Evolutionary conservation across 495 filamentous ascomycete genomes (phyloP).

Genomic region (Penicillium paradoxum): DNA sequence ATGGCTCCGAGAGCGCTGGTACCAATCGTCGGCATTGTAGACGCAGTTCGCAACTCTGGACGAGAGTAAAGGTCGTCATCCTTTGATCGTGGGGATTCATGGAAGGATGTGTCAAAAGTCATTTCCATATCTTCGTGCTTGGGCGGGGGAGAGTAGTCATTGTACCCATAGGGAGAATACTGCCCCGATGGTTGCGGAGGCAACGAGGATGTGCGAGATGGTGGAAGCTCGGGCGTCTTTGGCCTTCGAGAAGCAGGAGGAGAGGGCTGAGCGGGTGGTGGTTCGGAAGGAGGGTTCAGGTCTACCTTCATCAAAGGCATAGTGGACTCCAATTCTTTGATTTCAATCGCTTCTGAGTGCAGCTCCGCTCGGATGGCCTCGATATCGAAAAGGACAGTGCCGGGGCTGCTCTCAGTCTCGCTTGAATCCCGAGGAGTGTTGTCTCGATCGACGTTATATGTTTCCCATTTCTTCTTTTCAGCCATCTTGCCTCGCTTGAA

Average conservation of each 20-base stretch:
- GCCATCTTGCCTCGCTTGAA: slow-evolving; percentile 71
- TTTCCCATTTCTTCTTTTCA: slow-evolving; percentile 91
- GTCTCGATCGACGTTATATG: slow-evolving; percentile 62
- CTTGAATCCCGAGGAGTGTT: slow-evolving; percentile 20
- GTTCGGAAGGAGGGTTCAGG: slow-evolving; percentile 32
- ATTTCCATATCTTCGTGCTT: slow-evolving; percentile 56
- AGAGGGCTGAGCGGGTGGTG: slow-evolving; percentile 19
- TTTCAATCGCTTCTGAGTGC: slow-evolving; percentile 67
- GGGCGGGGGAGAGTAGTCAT: slow-evolving; percentile 21
- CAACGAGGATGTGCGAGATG: slow-evolving; percentile 33
- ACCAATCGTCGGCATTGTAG: slow-evolving; percentile 32
- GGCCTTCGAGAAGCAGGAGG: slow-evolving; percentile 41
- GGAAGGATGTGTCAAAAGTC: slow-evolving; percentile 65
- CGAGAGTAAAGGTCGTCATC: slow-evolving; percentile 17
- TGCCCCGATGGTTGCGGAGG: slow-evolving; percentile 17
- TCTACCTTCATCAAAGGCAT: slow-evolving; percentile 85
- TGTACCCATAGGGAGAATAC: slow-evolving; percentile 13
- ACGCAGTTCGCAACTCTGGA: slow-evolving; percentile 39
- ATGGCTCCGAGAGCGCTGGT: slow-evolving; percentile 32
- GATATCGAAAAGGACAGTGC: slow-evolving; percentile 81
- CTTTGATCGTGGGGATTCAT: slow-evolving; percentile 32
- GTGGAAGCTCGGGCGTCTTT: slow-evolving; percentile 35
- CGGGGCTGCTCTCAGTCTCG: slow-evolving; percentile 26
- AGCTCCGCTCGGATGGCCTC: slow-evolving; percentile 89
- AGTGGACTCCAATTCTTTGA: slow-evolving; percentile 81